Evolutionary conservation across 208 protist genomes (phyloP).

Genomic region (Leishmania guyanensis): DNA sequence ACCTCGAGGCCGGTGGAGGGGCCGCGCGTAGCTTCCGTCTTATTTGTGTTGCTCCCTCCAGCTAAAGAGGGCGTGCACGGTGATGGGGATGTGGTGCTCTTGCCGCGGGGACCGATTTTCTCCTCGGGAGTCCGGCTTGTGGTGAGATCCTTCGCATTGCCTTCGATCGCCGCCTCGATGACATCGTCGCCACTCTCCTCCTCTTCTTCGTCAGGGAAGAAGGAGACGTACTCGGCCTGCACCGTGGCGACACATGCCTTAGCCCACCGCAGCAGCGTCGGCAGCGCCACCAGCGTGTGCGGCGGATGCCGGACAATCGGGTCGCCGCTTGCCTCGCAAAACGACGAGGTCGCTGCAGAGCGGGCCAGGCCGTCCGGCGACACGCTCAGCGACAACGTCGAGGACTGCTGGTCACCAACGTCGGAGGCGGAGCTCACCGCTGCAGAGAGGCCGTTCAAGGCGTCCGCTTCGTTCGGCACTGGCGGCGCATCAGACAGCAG

Average conservation of each 20-base stretch:
- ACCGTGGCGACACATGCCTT: constrained; percentile 12
- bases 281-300: constrained; percentile 39
- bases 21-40: not conserved
- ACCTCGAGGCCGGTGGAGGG: constrained; percentile 2
- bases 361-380: not conserved
- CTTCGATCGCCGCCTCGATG: not conserved
- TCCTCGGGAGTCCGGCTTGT: not conserved
- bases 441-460: constrained; percentile 1
- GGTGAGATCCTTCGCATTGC: not conserved
- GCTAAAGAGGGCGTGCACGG: not conserved
- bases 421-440: not conserved
- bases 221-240: constrained; percentile 16
- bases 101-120: not conserved
- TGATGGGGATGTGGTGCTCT: not conserved
- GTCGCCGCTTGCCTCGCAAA: not conserved
- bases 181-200: not conserved
- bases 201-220: constrained; percentile 16
- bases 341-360: not conserved
- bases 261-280: constrained; percentile 29
- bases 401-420: not conserved
- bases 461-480: constrained; percentile 10
- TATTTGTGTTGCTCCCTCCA: not conserved
- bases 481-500: constrained; percentile 42
- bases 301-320: constrained; percentile 22
- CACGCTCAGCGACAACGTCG: not conserved